A percentile compares a stretch with the other conserved stretches of the same genome.
These are phyloP conservation scores for Barnettozyma hawaiiensis DNA, from an alignment of 1,139 yeast genomes.

Conservation along the genomic window DNA sequence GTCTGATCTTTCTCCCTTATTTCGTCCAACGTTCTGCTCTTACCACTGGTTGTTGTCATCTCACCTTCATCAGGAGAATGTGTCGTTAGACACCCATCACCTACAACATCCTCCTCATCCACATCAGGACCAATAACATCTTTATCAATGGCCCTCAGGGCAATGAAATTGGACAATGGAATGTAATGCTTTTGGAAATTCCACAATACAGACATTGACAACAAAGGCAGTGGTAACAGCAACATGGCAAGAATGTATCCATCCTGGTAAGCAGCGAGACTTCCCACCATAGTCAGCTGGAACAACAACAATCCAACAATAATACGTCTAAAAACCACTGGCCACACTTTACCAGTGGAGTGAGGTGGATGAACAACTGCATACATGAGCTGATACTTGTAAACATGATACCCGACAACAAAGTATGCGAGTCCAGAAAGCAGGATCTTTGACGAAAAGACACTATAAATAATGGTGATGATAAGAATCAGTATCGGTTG, in stretches of 20 bases:
- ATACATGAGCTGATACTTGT: slow-evolving; percentile 74
- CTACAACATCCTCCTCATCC: slow-evolving; percentile 18
- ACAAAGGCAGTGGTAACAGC: slow-evolving; percentile 68
- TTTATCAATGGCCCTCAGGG: slow-evolving; percentile 57
- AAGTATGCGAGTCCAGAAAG: slow-evolving; percentile 72
- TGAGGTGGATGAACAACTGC: slow-evolving; percentile 85
- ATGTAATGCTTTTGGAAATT: slow-evolving; percentile 75
- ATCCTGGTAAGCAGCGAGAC: slow-evolving; percentile 68
- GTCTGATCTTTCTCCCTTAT: slow-evolving; percentile 54
- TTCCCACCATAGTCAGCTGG: slow-evolving; percentile 90
- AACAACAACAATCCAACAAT: slow-evolving; percentile 66
- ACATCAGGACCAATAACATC: slow-evolving; percentile 7
- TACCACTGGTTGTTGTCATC: background rate
- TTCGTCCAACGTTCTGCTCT: slow-evolving; percentile 52
- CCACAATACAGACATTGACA: slow-evolving; percentile 65
- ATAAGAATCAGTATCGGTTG: slow-evolving; percentile 73
- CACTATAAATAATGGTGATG: slow-evolving; percentile 71
- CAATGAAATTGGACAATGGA: slow-evolving; percentile 81
- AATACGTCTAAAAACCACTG: slow-evolving; percentile 67
- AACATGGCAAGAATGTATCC: slow-evolving; percentile 71
- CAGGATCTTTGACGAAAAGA: slow-evolving; percentile 69
- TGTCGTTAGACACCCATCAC: slow-evolving; percentile 20
- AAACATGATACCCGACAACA: slow-evolving; percentile 67
- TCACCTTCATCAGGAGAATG: background rate
- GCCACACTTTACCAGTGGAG: slow-evolving; percentile 88